Evolutionary conservation across 495 filamentous ascomycete species (phyloP), one percentile per base, ranked within the genome.

Genomic region (Tuber borchii): DNA sequence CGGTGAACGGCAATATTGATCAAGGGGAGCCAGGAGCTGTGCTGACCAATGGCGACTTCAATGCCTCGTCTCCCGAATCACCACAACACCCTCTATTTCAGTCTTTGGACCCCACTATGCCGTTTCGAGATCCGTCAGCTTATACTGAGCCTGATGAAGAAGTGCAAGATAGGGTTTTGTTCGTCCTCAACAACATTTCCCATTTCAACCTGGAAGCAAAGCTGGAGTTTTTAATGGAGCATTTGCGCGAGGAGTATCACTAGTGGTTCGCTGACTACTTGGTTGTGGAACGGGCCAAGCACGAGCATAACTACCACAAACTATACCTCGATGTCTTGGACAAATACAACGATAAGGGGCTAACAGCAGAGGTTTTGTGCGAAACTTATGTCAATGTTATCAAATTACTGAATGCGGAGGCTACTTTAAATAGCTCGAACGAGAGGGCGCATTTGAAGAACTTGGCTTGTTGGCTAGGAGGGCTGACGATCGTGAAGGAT

Each of bases 231-330:
- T 87, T 99, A 31, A 90, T 87, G 48, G 90, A 95, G 46, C 89
- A 91, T 42, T 82, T 98, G 71, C 88, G 93, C 65, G 89, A 92
- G 73, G 88, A 90, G 74, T 91, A 97, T 82, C 91, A 95, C 80
- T 93, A 95, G 82, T 99, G 95, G 95, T 98, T 99, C 79, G 95
- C 95, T 14, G 89, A 89, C 26, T 96, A 97, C 82, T 85, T 99
- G n/a, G 95, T 99, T 17, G 94, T 97, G 80, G 92, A 97, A 83
- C 93, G 95, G 20, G 96, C 95, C 17, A 98, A 97, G 85, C 88
- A 95, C 85, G 94, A 99, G 82, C 94, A 94, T 7, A 99, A 98
- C 81, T 97, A 93, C 83, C 95, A 99, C 75, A 86, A 91, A 44
- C 89, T 98, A 8, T 99, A 98, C 83, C 88, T 98, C 44, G 92